Conservation (phyloP, 176 grass and related monocot species). For the Paspalum vaginatum region DNA sequence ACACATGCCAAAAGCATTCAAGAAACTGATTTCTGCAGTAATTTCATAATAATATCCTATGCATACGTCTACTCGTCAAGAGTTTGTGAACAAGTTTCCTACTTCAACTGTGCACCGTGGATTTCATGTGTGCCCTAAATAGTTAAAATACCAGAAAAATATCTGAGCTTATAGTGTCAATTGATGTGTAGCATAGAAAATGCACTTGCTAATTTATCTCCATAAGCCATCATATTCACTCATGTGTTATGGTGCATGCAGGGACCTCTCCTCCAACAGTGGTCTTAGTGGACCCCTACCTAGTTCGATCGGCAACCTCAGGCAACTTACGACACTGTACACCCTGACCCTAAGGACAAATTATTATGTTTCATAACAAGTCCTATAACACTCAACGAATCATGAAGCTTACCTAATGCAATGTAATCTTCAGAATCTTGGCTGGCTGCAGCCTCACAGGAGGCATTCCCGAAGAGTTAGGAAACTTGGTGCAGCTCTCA, state of each 20-base stretch:
- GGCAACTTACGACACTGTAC: slow-evolving; percentile 52
- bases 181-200: slow-evolving; percentile 8
- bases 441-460: slow-evolving; percentile 46
- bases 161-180: neutral
- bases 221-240: slow-evolving; percentile 7
- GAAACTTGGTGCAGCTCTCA: slow-evolving; percentile 45
- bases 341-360: slow-evolving; percentile 7
- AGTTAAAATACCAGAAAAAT: slow-evolving; percentile 1
- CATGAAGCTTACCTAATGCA: neutral
- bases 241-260: slow-evolving; percentile 40
- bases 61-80: neutral
- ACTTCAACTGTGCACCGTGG: neutral
- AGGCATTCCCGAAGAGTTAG: slow-evolving; percentile 51
- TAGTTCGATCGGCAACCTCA: slow-evolving; percentile 38
- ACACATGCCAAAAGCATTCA: neutral
- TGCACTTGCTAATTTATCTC: slow-evolving; percentile 21
- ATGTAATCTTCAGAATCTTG: slow-evolving; percentile 50
- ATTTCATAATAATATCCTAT: neutral
- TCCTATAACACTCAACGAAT: neutral
- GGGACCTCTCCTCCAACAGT: slow-evolving; percentile 58
- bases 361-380: slow-evolving; percentile 2
- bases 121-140: slow-evolving; percentile 29
- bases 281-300: slow-evolving; percentile 50
- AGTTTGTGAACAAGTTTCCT: slow-evolving; percentile 19
- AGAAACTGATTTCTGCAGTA: neutral